Conservation (phyloP, 1,139 yeast species). For the Lodderomyces pseudojiufengensis region DNA sequence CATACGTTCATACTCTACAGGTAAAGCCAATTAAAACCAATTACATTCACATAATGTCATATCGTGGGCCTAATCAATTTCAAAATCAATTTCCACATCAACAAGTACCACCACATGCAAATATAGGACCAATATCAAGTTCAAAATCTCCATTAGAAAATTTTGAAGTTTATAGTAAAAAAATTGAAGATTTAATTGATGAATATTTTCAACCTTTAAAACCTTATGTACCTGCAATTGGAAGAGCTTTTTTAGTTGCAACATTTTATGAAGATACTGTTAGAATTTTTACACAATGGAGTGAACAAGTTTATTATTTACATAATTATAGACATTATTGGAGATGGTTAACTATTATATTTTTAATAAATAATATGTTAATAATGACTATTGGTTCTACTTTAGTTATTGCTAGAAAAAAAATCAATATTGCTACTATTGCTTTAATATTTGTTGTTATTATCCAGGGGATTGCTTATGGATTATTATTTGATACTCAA, state of each 20-base stretch:
- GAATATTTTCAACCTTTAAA: conserved; percentile 48
- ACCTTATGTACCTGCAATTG: conserved; percentile 81
- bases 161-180: conserved; percentile 45
- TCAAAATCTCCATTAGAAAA: conserved; percentile 29
- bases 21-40: not conserved
- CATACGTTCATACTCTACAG: not conserved
- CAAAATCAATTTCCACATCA: conserved; percentile 25
- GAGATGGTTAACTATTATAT: conserved; percentile 69
- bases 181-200: conserved; percentile 47
- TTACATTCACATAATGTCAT: conserved; percentile 33
- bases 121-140: conserved; percentile 25
- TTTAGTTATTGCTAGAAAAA: conserved; percentile 66
- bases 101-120: conserved; percentile 14
- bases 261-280: conserved; percentile 90
- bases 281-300: conserved; percentile 85
- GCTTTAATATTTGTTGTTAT: conserved; percentile 70
- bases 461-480: conserved; percentile 86
- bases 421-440: conserved; percentile 68
- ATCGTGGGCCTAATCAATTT: conserved; percentile 35
- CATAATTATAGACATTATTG: conserved; percentile 79
- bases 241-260: conserved; percentile 87
- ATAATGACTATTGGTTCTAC: conserved; percentile 75
- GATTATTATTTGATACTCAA: conserved; percentile 75
- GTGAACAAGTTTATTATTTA: conserved; percentile 82
- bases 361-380: conserved; percentile 60